These are phyloP conservation scores for Rhynchosporium secalis DNA, from an alignment of 2,329 filamentous ascomycete genomes.

Conservation along the genomic window DNA sequence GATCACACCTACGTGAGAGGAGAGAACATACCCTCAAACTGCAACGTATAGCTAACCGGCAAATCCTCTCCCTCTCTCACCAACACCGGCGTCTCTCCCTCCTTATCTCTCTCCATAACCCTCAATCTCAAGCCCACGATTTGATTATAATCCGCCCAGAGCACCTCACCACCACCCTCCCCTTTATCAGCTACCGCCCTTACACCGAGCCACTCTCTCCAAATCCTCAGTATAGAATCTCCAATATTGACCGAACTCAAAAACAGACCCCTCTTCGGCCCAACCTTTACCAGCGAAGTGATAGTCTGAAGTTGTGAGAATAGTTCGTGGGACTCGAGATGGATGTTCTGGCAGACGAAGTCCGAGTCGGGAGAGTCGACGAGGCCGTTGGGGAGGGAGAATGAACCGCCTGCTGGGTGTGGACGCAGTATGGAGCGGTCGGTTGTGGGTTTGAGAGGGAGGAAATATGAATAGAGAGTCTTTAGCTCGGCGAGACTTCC, in stretches of 20 bases:
- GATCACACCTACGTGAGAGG: neutral
- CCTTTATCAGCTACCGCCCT: constrained; percentile 12
- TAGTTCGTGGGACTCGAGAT: constrained; percentile 67
- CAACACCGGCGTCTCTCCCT: constrained; percentile 50
- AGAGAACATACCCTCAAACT: constrained; percentile 64
- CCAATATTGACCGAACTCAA: constrained; percentile 64
- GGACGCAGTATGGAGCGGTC: constrained; percentile 44
- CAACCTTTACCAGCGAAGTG: constrained; percentile 67
- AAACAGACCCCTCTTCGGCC: constrained; percentile 61
- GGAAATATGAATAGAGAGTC: constrained; percentile 67
- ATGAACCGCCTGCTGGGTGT: constrained; percentile 46
- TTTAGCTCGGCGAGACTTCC: constrained; percentile 47
- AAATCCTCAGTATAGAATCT: constrained; percentile 69
- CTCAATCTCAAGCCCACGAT: constrained; percentile 69
- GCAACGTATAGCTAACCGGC: constrained; percentile 67
- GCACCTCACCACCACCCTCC: constrained; percentile 43
- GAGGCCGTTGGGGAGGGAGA: constrained; percentile 27
- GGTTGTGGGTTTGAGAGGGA: constrained; percentile 59
- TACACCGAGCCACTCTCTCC: constrained; percentile 66
- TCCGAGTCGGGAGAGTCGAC: constrained; percentile 40
- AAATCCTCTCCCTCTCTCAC: constrained; percentile 52
- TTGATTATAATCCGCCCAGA: constrained; percentile 67
- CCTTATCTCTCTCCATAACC: constrained; percentile 52
- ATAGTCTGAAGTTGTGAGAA: constrained; percentile 74
- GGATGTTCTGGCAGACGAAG: constrained; percentile 58